Evolutionary conservation across 352 stramenopile species (phyloP), one percentile per base, ranked within the genome.

Genomic region (Pythium oligandrum): DNA sequence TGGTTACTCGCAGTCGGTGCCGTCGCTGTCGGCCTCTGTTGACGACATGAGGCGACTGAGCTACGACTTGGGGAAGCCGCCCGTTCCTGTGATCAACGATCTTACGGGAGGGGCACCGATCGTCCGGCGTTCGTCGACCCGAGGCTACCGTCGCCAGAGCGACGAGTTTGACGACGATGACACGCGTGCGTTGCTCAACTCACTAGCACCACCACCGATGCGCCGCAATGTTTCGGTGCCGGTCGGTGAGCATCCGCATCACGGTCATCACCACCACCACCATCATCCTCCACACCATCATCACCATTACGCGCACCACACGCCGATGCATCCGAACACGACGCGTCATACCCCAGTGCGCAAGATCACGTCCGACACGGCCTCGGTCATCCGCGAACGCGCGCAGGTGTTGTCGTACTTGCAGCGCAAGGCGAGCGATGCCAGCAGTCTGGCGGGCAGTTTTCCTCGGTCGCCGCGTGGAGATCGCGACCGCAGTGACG

Each of bases 391-490:
- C 26, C 82, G 84, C n/a, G 84, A 95, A 9, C 82, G 84, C 3
- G 84, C 82, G 1, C 80, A 93, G n/a, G 82, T 95, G 39, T 56
- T 95, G 36, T 88, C 85, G 59, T 95, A 95, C 56, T 77, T 95
- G 61, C 78, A 92, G 11, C 80, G 82, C 37, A 95, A 95, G 51
- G 76, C 78, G 11, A 93, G 82, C 50, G 84, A 95, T 50, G 75
- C 78, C 3, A 92, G 82, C 48, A 95, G 82, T 46, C 61, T 93
- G 10, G 68, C 78, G 10, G 68, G 75, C 6, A 86, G 70, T 47
- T 77, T 84, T 48, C 70, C 78, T 12, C 68, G 75, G 4, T 90
- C 75, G 36, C 79, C 79, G 17, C 17, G 17, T 26, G 17, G 17
- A 26, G 17, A 26, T 11, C 63, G 61, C 10, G 76, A 73, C 38